Conservation (phyloP, 345 rosid species). For the Cardamine occulta region DNA sequence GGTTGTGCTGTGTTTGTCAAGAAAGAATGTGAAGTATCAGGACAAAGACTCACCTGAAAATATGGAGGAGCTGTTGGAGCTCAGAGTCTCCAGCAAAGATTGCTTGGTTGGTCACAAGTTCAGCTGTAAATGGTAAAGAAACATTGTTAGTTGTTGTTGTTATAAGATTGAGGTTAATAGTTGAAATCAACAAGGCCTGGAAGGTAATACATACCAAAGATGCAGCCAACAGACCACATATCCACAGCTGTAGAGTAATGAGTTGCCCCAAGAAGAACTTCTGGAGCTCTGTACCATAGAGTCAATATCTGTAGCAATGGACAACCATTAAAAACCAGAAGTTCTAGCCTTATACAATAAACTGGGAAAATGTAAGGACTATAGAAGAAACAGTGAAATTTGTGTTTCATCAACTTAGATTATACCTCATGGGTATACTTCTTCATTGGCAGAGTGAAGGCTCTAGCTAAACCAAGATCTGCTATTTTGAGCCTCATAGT, state of each 20-base stretch:
- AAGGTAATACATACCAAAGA: slow-evolving; percentile 63
- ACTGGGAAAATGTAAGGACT: background rate
- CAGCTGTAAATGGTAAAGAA: slow-evolving; percentile 53
- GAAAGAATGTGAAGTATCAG: background rate
- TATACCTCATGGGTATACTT: slow-evolving; percentile 94
- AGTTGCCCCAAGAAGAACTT: slow-evolving; percentile 90
- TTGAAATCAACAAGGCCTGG: background rate
- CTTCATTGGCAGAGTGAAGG: slow-evolving; percentile 90
- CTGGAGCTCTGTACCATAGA: slow-evolving; percentile 97
- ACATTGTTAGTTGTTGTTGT: background rate
- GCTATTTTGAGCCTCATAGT: slow-evolving; percentile 88
- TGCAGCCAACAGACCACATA: slow-evolving; percentile 94
- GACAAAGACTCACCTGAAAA: slow-evolving; percentile 62
- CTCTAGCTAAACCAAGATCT: slow-evolving; percentile 92
- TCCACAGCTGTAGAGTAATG: slow-evolving; percentile 98
- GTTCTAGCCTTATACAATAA: background rate
- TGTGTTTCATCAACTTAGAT: background rate
- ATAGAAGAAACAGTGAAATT: background rate
- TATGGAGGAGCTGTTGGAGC: slow-evolving; percentile 92
- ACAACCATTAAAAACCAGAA: background rate
- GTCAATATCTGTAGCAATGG: slow-evolving; percentile 68
- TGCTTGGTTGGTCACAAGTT: slow-evolving; percentile 82
- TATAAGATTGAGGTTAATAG: background rate
- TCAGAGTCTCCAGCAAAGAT: slow-evolving; percentile 95
- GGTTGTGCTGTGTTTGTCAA: background rate